Percentiles rank a stretch among this genome's conserved stretches.
Evolutionary conservation across 2,329 filamentous ascomycete species (phyloP).

Genomic region (Akanthomyces uredinophilus): DNA sequence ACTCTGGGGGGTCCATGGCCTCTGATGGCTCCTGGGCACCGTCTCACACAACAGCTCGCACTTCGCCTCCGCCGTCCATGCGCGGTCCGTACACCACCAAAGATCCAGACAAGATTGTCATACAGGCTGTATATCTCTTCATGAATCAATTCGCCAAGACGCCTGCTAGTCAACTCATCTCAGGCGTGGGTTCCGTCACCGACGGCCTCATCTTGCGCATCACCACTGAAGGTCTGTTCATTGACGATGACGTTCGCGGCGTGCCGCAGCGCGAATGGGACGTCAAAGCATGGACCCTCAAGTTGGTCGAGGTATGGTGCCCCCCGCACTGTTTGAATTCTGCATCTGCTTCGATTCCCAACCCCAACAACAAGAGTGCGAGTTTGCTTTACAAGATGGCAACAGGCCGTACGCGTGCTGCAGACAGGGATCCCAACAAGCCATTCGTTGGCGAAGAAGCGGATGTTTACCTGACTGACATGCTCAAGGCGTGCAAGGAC

Average conservation of each 20-base stretch:
- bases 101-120: conserved; percentile 93
- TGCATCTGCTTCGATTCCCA: conserved; percentile 33
- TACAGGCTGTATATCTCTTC: conserved; percentile 88
- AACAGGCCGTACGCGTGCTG: conserved; percentile 39
- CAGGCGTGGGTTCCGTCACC: conserved; percentile 77
- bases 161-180: conserved; percentile 85
- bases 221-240: conserved; percentile 90
- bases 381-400: conserved; percentile 45
- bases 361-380: conserved; percentile 36
- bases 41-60: conserved; percentile 76
- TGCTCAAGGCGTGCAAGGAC: conserved; percentile 60
- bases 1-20: conserved; percentile 64
- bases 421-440: conserved; percentile 45
- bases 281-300: conserved; percentile 96
- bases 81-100: conserved; percentile 78
- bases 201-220: conserved; percentile 90
- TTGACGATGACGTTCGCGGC: conserved; percentile 88
- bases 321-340: conserved; percentile 55
- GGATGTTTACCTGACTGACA: conserved; percentile 57
- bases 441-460: conserved; percentile 59
- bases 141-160: conserved; percentile 83
- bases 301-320: conserved; percentile 84
- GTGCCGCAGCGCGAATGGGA: conserved; percentile 98
- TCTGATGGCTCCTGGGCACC: conserved; percentile 85
- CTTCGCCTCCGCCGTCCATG: conserved; percentile 74